Evolutionary conservation across 73 alveolate genomes (phyloP), one percentile per base, ranked within the genome.

Genomic region (Diophrys appendiculata): DNA sequence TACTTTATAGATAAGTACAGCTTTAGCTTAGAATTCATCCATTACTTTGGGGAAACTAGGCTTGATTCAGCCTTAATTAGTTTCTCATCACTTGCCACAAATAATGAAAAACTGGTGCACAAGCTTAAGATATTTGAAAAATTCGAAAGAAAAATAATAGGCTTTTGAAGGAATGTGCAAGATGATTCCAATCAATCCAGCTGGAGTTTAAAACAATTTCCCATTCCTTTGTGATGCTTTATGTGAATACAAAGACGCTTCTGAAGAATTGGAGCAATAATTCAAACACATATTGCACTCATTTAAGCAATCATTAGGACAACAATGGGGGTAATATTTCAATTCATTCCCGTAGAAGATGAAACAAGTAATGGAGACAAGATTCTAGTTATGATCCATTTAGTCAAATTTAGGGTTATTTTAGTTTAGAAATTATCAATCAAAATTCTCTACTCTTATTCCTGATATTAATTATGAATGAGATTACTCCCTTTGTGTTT

Each of bases 31-130:
- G 77, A 86, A 86, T 29, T 3, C 72, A 13, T 34, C 86, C 22
- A 73, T 86, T 29, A 73, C 93, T 26, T 54, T 72, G 24, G 93
- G 93, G 18, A 79, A 84, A 65, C 78, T 79, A 24, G 87, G 85
- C 1, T 35, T 80, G 52, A 31, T 79, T 2, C 83, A 78, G 11
- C 76, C 88, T 0, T 32, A 55, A 29, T 87, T 68, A 24, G 35
- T 65, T 5, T 31, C 83, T 8, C 22, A 29, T 1, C 79, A 86
- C 54, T 53, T 86, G 35, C 82, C 53, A 11, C 33, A 69, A 24
- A 72, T 86, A 30, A 34, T 80, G 1, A 86, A 86, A 74, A 77
- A 78, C 23, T 86, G 88, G 87, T 86, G 93, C 82, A 32, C 80
- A 14, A 32, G 79, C 13, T 54, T 86, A 83, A 86, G 84, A 33